phyloP scores from a whole-genome alignment of 2,329 filamentous ascomycete genomes.

The Pyrenochaeta sp. region DNA sequence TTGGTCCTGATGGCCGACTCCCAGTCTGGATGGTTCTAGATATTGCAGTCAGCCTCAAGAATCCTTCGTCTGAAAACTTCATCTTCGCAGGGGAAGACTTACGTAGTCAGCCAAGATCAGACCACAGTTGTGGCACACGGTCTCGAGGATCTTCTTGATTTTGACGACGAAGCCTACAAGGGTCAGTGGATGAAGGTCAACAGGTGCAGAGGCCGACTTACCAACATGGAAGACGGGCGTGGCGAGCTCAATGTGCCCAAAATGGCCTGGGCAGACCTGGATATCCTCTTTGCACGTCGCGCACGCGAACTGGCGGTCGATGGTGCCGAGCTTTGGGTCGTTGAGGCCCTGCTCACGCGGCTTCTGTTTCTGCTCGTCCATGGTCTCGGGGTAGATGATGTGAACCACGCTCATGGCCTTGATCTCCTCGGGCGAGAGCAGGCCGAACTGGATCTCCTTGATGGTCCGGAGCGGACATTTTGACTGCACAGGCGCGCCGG shows the following conservation, averaged over 20 bases:
- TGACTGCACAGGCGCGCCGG: conserved; percentile 80
- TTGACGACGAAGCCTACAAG: conserved; percentile 89
- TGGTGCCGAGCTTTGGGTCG: conserved; percentile 93
- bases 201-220: too few relatives aligned
- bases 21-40: conserved; percentile 78
- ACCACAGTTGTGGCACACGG: conserved; percentile 98
- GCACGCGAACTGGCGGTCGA: conserved; percentile 94
- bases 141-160: conserved; percentile 98
- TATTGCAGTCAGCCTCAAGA: conserved; percentile 63
- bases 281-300: conserved; percentile 96
- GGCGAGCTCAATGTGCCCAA: conserved; percentile 97
- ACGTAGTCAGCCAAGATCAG: conserved; percentile 98
- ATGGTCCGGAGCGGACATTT: conserved; percentile 86
- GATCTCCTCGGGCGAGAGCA: conserved; percentile 97
- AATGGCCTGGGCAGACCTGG: conserved; percentile 95
- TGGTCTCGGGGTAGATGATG: conserved; percentile 98
- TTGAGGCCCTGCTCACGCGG: conserved; percentile 92
- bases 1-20: conserved; percentile 80
- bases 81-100: conserved; percentile 73
- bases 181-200: too few relatives aligned
- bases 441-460: conserved; percentile 98
- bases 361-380: conserved; percentile 93
- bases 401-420: conserved; percentile 98
- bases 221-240: conserved; percentile 91
- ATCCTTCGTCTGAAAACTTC: conserved; percentile 56